Evolutionary conservation across 140 eudicot genomes (phyloP).

Genomic region (Senecio squalidus): DNA sequence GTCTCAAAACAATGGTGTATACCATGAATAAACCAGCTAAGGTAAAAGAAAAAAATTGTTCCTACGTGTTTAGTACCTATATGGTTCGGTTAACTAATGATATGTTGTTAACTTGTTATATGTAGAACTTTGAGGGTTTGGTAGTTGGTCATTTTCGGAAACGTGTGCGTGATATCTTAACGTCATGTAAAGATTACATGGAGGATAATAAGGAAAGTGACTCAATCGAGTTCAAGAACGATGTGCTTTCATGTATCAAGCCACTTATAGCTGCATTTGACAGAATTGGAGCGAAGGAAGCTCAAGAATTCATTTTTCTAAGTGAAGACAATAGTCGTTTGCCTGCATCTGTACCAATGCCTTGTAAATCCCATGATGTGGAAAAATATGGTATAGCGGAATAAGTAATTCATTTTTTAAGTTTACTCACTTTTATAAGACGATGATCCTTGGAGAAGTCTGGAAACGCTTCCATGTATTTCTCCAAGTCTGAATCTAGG

Average conservation of each 20-base stretch:
- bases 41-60: background rate
- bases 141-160: background rate
- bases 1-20: background rate
- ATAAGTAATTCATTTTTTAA: too few species aligned
- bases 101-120: too few species aligned
- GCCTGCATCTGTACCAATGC: background rate
- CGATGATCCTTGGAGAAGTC: constrained; percentile 73
- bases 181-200: background rate
- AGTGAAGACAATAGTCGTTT: too few species aligned
- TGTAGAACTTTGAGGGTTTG: background rate
- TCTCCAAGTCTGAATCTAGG: constrained; percentile 79
- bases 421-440: too few species aligned
- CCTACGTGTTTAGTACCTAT: background rate
- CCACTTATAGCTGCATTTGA: background rate
- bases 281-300: background rate
- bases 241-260: background rate
- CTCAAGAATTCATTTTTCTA: background rate
- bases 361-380: too few species aligned
- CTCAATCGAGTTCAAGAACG: background rate
- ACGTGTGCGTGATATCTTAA: background rate
- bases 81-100: background rate
- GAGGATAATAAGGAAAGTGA: background rate
- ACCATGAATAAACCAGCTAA: background rate
- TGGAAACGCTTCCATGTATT: constrained; percentile 81
- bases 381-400: too few species aligned